Conservation (phyloP, 352 stramenopile species). For the Phytophthora podocarpi region DNA sequence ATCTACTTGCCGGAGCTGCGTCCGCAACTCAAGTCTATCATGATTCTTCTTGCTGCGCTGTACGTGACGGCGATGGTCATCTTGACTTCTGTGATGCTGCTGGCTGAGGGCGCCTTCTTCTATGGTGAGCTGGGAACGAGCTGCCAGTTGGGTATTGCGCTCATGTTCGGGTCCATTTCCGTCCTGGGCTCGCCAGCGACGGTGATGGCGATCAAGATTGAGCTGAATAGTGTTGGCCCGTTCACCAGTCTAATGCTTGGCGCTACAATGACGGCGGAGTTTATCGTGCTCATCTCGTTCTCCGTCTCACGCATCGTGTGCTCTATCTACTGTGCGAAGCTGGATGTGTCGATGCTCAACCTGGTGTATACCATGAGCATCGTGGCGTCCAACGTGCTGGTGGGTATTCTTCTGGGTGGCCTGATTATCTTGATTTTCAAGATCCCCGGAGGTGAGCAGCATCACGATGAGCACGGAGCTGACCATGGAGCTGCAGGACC, state of each 20-base stretch:
- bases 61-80: constrained; percentile 61
- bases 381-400: constrained; percentile 56
- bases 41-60: constrained; percentile 47
- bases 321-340: constrained; percentile 64
- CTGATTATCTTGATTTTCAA: constrained; percentile 66
- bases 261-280: constrained; percentile 72
- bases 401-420: constrained; percentile 45
- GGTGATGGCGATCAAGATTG: constrained; percentile 80
- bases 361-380: constrained; percentile 61
- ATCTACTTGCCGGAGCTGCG: constrained; percentile 64
- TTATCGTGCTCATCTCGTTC: constrained; percentile 73
- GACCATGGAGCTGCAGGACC: not conserved
- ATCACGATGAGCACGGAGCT: constrained; percentile 5
- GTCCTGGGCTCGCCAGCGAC: constrained; percentile 64
- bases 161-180: constrained; percentile 73
- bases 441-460: constrained; percentile 43
- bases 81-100: constrained; percentile 37
- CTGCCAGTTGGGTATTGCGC: constrained; percentile 64
- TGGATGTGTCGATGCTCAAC: constrained; percentile 59
- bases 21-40: constrained; percentile 63
- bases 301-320: constrained; percentile 67
- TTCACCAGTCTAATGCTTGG: constrained; percentile 83
- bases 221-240: constrained; percentile 67
- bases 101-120: constrained; percentile 55
- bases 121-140: constrained; percentile 37